Evolutionary conservation across 2,329 filamentous ascomycete genomes (phyloP), one percentile per base, ranked within the genome.

Genomic region (Verticillium klebahnii): DNA sequence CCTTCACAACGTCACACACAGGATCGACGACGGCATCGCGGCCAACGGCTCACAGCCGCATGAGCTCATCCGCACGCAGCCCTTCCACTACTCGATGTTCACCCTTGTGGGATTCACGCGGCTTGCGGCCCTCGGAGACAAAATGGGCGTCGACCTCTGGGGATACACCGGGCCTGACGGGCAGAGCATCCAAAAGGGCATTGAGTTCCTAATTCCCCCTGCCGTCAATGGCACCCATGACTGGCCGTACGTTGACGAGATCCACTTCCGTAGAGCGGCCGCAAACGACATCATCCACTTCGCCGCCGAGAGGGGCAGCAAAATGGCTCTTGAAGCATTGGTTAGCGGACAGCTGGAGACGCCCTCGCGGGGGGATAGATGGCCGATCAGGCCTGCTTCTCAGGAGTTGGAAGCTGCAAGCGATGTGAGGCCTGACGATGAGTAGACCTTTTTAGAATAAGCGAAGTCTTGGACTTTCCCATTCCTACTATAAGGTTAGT

Each of bases 21-120:
- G 65, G 55, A 64, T 71, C 57, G 55, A 68, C 34, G 63, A 62
- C 19, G 63, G 68, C 14, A 63, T 71, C 58, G 56, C 59, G 8
- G 58, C 65, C 2, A 65, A 69, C 61, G 70, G 70, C 15, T 67
- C 64, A 2, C 65, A 68, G 61, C 69, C 70, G 5, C 61, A 65
- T 19, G 70, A 71, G 61, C 67, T 70, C 32, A 58, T 56, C 12
- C 68, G 70, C 50, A 71, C 70, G n/a, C 64, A 68, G 55, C 69
- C 67, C 61, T 34, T 56, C 54, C 54, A 56, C 54, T 56, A 71
- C 64, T 66, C 67, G 23, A 70, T 67, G 14, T 71, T 71, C 40
- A 66, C 68, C 50, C 61, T 71, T 12, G 63, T 66, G 12, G 64
- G 66, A 11, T 62, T 62, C 45, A 63, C 55, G 40, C 65, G 59